A percentile compares a stretch with the other conserved stretches of the same genome.
These are phyloP conservation scores for Betula pendula DNA, from an alignment of 306 rosid species.

Conservation along the genomic window DNA sequence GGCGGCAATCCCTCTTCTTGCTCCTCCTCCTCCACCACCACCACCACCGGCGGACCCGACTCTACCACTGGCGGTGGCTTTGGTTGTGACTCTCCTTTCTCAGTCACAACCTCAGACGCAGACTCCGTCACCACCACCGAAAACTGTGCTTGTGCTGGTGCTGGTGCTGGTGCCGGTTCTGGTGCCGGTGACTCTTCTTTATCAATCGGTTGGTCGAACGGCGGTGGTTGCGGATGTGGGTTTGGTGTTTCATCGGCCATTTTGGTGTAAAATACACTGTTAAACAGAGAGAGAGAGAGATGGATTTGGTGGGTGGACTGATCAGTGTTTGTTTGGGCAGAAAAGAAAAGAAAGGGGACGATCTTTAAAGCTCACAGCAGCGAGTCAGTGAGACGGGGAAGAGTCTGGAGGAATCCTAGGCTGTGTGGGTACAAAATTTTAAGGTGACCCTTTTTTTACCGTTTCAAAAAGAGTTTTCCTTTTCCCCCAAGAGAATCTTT, in stretches of 20 bases:
- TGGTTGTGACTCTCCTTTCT: slow-evolving; percentile 14
- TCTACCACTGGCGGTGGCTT: slow-evolving; percentile 3
- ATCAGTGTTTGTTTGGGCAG: background rate
- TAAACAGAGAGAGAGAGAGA: background rate
- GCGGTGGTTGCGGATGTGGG: slow-evolving; percentile 9
- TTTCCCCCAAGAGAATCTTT: no score
- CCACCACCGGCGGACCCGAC: slow-evolving; percentile 20
- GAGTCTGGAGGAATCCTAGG: no score
- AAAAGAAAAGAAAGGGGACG: background rate
- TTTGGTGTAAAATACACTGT: background rate
- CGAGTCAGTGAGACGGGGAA: no score
- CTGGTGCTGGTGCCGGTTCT: background rate
- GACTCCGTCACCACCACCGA: slow-evolving; percentile 6
- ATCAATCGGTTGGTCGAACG: background rate
- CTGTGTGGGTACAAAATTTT: no score
- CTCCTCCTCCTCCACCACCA: slow-evolving; percentile 14
- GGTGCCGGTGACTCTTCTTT: background rate
- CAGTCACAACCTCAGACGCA: background rate
- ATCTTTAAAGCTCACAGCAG: no score
- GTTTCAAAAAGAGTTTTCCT: no score
- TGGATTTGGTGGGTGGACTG: background rate
- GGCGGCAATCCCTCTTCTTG: slow-evolving; percentile 15
- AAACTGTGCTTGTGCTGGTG: background rate
- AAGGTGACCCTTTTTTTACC: no score
- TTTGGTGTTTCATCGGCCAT: slow-evolving; percentile 55